phyloP scores from a whole-genome alignment of 768 basidiomycete genomes.

The Suillus lakei region DNA sequence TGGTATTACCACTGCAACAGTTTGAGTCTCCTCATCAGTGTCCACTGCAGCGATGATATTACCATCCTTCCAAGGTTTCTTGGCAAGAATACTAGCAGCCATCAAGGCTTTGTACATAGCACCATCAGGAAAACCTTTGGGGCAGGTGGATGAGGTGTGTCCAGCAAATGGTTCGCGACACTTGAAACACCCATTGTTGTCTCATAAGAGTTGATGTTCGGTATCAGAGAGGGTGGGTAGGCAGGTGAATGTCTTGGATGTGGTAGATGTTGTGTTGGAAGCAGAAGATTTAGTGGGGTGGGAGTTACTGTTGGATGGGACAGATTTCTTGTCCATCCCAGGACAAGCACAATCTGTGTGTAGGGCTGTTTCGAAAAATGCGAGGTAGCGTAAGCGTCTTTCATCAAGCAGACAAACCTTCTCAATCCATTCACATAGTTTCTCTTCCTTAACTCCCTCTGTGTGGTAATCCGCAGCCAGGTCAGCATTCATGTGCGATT shows the following conservation, averaged over 20 bases:
- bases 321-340: too few species aligned
- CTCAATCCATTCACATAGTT: conserved; percentile 7
- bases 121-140: too few species aligned
- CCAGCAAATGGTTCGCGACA: too few species aligned
- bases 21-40: too few species aligned
- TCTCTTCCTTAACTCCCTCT: background rate
- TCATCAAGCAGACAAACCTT: conserved; percentile 5
- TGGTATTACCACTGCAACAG: conserved; percentile 6
- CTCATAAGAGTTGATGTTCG: conserved; percentile 17
- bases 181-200: conserved; percentile 7
- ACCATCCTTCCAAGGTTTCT: too few species aligned
- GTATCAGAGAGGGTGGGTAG: conserved; percentile 10
- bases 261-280: too few species aligned
- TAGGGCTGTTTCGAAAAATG: background rate
- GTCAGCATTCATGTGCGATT: conserved; percentile 19
- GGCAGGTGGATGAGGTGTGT: too few species aligned
- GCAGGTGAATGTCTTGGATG: background rate
- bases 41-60: too few species aligned
- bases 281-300: too few species aligned
- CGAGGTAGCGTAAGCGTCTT: background rate
- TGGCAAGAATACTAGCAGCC: too few species aligned
- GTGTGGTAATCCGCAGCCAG: conserved; percentile 12
- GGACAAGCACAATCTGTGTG: background rate
- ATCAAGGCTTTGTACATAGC: too few species aligned
- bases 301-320: background rate